These are phyloP conservation scores for Cladosporium oxysporum DNA, from an alignment of 2,329 filamentous ascomycete species.

Conservation along the genomic window DNA sequence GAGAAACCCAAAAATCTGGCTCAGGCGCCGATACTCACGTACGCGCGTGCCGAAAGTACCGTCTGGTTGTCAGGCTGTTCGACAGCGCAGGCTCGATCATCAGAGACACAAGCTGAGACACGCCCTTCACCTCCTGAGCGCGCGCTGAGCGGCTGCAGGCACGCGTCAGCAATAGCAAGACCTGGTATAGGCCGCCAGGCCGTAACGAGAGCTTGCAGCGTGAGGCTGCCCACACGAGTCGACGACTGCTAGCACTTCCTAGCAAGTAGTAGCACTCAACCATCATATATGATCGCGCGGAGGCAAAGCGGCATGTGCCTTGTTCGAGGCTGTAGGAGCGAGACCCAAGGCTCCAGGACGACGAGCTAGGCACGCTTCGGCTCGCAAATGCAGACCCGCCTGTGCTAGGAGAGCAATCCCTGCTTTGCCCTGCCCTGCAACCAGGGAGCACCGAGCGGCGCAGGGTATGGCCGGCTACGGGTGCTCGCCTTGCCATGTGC, in stretches of 20 bases:
- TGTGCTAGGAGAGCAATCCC: background rate
- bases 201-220: conserved; percentile 12
- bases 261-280: background rate
- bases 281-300: background rate
- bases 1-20: background rate
- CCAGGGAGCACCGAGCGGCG: background rate
- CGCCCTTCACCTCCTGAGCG: conserved; percentile 17
- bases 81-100: conserved; percentile 10
- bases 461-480: conserved; percentile 7
- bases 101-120: conserved; percentile 19
- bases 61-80: conserved; percentile 5
- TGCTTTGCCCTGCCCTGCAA: conserved; percentile 10
- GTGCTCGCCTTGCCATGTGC: conserved; percentile 13
- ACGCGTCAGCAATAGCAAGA: conserved; percentile 15
- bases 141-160: conserved; percentile 16
- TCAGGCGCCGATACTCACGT: background rate
- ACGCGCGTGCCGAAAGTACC: background rate
- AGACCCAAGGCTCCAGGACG: background rate
- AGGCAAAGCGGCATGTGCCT: conserved; percentile 8
- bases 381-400: conserved; percentile 14
- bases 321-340: background rate
- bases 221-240: background rate
- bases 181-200: conserved; percentile 5
- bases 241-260: background rate
- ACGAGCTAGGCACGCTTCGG: conserved; percentile 11